Evolutionary conservation across 2,329 filamentous ascomycete species (phyloP).

Genomic region (Pestalotiopsis sp.): DNA sequence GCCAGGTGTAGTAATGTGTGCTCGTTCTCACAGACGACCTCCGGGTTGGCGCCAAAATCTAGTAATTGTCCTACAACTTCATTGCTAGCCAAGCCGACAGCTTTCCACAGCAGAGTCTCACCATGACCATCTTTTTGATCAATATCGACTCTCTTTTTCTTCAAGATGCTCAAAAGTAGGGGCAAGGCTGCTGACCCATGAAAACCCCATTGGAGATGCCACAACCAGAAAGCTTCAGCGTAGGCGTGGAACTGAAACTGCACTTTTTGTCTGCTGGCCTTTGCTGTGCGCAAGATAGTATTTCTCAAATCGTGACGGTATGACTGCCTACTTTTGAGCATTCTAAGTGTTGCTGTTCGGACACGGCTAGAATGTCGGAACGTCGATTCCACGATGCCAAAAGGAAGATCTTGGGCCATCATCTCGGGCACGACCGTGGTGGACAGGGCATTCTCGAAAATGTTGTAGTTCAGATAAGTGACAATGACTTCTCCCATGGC

Average conservation of each 20-base stretch:
- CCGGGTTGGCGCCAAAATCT: not conserved
- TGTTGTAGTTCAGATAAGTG: not conserved
- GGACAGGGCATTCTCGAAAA: not conserved
- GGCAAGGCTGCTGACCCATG: not conserved
- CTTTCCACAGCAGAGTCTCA: not conserved
- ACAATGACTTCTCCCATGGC: not conserved
- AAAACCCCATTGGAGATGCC: not conserved
- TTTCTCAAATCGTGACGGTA: not conserved
- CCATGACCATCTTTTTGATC: not conserved
- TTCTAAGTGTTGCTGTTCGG: not conserved
- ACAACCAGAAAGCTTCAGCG: not conserved
- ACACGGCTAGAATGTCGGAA: not conserved
- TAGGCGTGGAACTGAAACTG: not conserved
- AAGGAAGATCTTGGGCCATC: not conserved
- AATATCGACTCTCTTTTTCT: not conserved
- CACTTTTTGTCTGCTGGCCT: not conserved
- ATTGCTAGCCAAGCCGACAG: not conserved
- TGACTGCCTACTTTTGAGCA: not conserved
- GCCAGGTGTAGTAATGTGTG: not conserved
- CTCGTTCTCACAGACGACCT: not conserved
- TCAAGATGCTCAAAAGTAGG: not conserved
- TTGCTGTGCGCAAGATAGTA: not conserved
- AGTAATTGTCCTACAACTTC: not conserved
- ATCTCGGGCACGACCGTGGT: not conserved
- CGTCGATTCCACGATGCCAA: not conserved